Conservation (phyloP, 108 stramenopile genomes). For the Thalassiosira profunda region DNA sequence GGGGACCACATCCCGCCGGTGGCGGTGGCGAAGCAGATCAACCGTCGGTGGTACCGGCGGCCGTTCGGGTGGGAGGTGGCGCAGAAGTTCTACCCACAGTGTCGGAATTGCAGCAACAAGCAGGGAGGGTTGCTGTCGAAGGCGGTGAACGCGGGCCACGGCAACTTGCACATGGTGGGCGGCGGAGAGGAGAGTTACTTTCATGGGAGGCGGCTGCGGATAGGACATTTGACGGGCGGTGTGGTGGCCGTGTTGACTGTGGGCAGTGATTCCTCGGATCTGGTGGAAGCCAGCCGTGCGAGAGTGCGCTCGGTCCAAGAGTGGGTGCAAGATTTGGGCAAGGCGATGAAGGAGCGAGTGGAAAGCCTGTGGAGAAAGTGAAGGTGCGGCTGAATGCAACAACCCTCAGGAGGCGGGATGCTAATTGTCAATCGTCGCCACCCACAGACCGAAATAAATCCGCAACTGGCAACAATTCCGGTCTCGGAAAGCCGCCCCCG, state of each 20-base stretch:
- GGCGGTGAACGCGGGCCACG: slow-evolving; percentile 49
- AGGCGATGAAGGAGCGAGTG: background rate
- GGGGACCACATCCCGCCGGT: slow-evolving; percentile 94
- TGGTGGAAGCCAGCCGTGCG: slow-evolving; percentile 29
- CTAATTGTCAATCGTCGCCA: background rate
- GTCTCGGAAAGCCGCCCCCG: slow-evolving; percentile 57
- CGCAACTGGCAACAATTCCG: slow-evolving; percentile 52
- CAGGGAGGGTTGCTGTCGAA: slow-evolving; percentile 74
- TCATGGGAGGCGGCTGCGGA: slow-evolving; percentile 65
- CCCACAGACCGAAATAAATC: slow-evolving; percentile 44
- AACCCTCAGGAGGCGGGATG: background rate
- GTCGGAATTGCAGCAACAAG: slow-evolving; percentile 66
- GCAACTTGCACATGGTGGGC: slow-evolving; percentile 61
- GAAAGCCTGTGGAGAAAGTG: background rate
- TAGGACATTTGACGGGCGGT: slow-evolving; percentile 81
- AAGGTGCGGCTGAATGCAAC: background rate
- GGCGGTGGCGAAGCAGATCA: slow-evolving; percentile 71
- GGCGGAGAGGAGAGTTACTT: slow-evolving; percentile 66
- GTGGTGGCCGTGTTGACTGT: slow-evolving; percentile 51
- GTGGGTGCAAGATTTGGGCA: slow-evolving; percentile 17
- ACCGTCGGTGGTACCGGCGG: slow-evolving; percentile 56
- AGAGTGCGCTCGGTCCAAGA: slow-evolving; percentile 22
- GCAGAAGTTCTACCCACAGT: slow-evolving; percentile 90
- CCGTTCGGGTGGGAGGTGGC: slow-evolving; percentile 45
- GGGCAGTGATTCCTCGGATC: background rate